Evolutionary conservation across 1,139 yeast genomes (phyloP).

Genomic region (Debaryomyces coudertii): DNA sequence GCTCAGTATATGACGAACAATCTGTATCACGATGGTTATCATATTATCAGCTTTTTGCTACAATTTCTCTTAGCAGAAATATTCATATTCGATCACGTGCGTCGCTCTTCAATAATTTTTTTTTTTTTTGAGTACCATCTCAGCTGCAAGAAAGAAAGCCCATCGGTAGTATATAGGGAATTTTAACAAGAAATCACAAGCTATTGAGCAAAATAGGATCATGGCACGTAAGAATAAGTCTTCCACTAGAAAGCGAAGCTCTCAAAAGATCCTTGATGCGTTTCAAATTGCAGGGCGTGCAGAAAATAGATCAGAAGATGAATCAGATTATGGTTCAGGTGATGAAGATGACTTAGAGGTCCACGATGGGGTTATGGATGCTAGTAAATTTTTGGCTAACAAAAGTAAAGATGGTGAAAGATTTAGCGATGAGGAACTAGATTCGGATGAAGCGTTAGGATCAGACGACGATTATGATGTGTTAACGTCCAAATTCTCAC

Average conservation of each 20-base stretch:
- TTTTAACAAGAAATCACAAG: not conserved
- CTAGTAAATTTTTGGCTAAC: constrained; percentile 35
- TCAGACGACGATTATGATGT: constrained; percentile 76
- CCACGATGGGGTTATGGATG: constrained; percentile 48
- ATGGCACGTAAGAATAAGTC: constrained; percentile 30
- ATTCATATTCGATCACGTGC: not conserved
- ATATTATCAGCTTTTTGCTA: not conserved
- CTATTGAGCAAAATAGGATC: not conserved
- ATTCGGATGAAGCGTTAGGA: constrained; percentile 77
- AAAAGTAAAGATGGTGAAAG: constrained; percentile 34
- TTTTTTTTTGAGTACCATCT: not conserved
- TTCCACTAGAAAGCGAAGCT: constrained; percentile 34
- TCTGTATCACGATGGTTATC: not conserved
- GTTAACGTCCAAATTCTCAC: constrained; percentile 66
- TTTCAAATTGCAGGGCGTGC: constrained; percentile 51
- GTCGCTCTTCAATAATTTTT: constrained; percentile 4
- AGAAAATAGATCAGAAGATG: constrained; percentile 29
- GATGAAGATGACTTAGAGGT: constrained; percentile 28
- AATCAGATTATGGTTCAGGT: constrained; percentile 20
- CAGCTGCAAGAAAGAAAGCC: constrained; percentile 3
- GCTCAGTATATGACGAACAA: not conserved
- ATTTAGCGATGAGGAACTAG: constrained; percentile 68
- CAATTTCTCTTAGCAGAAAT: not conserved
- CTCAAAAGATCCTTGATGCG: constrained; percentile 46
- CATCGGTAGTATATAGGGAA: not conserved